phyloP scores from a whole-genome alignment of 257 asterid species.

The Penstemon newberryi region DNA sequence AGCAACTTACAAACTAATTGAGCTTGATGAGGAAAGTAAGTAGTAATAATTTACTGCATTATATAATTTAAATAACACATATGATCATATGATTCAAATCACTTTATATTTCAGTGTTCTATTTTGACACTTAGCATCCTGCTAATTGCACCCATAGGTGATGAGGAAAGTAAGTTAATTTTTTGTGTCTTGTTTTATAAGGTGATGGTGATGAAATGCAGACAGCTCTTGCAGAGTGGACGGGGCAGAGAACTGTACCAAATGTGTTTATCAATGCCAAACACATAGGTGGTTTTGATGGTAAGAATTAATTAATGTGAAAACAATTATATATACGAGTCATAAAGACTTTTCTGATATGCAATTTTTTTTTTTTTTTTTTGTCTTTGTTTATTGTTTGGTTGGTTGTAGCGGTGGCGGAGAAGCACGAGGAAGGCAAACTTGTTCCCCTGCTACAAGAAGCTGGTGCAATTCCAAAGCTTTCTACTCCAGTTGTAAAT shows the following conservation, averaged over 20 bases:
- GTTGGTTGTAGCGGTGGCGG: constrained; percentile 48
- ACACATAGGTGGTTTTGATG: constrained; percentile 85
- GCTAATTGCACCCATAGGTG: too few relatives aligned
- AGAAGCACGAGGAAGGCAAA: constrained; percentile 54
- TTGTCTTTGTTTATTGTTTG: neutral
- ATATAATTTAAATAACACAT: too few relatives aligned
- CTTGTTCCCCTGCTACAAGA: constrained; percentile 64
- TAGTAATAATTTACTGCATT: neutral
- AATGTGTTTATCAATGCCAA: constrained; percentile 76
- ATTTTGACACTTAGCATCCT: too few relatives aligned
- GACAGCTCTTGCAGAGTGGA: constrained; percentile 73
- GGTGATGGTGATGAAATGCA: constrained; percentile 74
- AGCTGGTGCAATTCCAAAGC: constrained; percentile 58
- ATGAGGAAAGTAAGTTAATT: neutral
- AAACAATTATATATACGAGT: neutral
- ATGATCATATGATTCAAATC: too few relatives aligned
- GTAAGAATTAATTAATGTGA: constrained; percentile 35
- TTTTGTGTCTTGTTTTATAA: constrained; percentile 24
- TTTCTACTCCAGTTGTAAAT: constrained; percentile 13
- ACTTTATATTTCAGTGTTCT: too few relatives aligned
- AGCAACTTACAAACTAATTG: constrained; percentile 60
- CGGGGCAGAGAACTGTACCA: constrained; percentile 82
- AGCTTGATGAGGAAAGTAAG: constrained; percentile 79
- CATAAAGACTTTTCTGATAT: too few relatives aligned
- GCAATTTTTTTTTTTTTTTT: too few relatives aligned